Evolutionary conservation across 2,329 filamentous ascomycete species (phyloP), one percentile per base, ranked within the genome.

Genomic region (Alternaria triticina): DNA sequence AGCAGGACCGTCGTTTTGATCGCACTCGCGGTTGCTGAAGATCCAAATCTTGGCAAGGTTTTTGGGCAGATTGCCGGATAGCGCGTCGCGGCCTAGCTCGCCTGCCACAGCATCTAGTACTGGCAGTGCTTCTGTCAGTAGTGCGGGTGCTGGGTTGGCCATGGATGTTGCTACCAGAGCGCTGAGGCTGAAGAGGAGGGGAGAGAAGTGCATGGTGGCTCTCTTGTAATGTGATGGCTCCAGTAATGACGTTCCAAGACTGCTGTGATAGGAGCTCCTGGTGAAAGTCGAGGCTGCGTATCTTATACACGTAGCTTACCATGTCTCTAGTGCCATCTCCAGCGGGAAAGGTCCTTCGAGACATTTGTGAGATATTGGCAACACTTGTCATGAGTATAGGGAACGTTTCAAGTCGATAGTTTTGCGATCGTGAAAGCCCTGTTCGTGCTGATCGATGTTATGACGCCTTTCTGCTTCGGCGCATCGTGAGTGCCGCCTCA

Each of bases 1-100:
- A 6, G 56, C 20, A n/a, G 33, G 50, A 17, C 56, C 46, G 36
- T 27, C 25, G 17, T n/a, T 45, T 25, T 44, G 10, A 6, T 45
- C 17, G 47, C 56, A 59, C 13, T 45, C 13, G 30, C 13, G 23
- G 17, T 50, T 25, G 13, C 20, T 50, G 25, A 33, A 59, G 9
- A 59, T 49, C 56, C 56, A 59, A 8, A 59, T 28, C 10, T 59
- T 59, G 23, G 56, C 56, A 22, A 59, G n/a, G 10, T 59, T 59
- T n/a, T 30, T 52, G 13, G 56, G 56, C 11, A 59, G 46, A 9
- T 12, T 15, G n/a, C 47, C 56, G 13, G 27, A 20, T 5, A 52
- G 30, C 5, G 47, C 25, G 25, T 23, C 47, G 6, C 15, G 22
- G 36, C 10, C 22, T 22, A 12, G 30, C 3, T 15, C n/a, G 36